A percentile compares a stretch with the other conserved stretches of the same genome.
Evolutionary conservation across 2,329 filamentous ascomycete species (phyloP).

Genomic region (Graphilbum fragrans): DNA sequence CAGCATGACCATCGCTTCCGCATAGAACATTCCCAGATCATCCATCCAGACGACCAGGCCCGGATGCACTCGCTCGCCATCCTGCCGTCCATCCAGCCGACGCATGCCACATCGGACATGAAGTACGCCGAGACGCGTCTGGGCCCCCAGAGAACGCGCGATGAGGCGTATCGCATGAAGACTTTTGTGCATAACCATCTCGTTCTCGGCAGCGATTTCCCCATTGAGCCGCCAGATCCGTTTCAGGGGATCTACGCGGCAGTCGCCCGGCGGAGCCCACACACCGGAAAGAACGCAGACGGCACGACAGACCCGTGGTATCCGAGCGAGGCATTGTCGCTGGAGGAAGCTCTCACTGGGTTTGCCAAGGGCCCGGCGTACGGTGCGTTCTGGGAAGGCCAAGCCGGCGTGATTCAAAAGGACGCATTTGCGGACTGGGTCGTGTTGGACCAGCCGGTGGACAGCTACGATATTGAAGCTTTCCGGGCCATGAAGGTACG

Average conservation of each 20-base stretch:
- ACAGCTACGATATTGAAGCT: constrained; percentile 32
- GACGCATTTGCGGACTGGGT: constrained; percentile 59
- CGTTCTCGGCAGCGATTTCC: constrained; percentile 58
- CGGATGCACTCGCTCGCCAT: constrained; percentile 47
- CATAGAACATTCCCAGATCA: constrained; percentile 61
- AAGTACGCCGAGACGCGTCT: constrained; percentile 50
- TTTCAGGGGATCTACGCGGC: constrained; percentile 61
- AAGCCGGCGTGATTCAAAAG: constrained; percentile 44
- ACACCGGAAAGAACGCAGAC: constrained; percentile 36
- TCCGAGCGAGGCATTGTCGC: constrained; percentile 41
- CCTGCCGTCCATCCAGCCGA: constrained; percentile 58
- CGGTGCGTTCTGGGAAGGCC: constrained; percentile 45
- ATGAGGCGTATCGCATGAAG: constrained; percentile 55
- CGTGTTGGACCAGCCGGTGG: constrained; percentile 49
- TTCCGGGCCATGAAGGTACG: constrained; percentile 41
- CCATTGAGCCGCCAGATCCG: constrained; percentile 56
- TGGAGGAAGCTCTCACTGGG: constrained; percentile 47
- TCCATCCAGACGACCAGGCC: constrained; percentile 51
- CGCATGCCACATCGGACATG: constrained; percentile 62
- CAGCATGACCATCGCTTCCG: constrained; percentile 36
- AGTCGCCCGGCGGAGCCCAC: constrained; percentile 46
- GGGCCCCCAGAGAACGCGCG: constrained; percentile 37
- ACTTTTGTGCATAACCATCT: constrained; percentile 31
- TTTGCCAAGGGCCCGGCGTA: constrained; percentile 50
- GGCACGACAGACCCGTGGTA: constrained; percentile 45